Conservation (phyloP, 2,329 filamentous ascomycete genomes). For the Trichoderma oligosporum region DNA sequence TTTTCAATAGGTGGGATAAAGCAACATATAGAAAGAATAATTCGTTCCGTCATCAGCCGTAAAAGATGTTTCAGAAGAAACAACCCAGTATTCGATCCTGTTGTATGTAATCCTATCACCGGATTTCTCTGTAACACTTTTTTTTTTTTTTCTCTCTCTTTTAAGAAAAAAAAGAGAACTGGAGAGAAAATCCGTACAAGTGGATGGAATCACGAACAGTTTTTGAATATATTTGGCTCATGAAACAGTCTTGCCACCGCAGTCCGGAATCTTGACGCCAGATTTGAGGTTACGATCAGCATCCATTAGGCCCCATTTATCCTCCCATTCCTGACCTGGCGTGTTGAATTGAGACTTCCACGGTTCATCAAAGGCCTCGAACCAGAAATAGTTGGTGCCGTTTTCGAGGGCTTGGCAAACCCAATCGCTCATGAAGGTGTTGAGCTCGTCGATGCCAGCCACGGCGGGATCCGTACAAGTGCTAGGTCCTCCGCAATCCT, state of each 20-base stretch:
- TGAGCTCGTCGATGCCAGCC: constrained; percentile 75
- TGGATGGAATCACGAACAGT: not conserved
- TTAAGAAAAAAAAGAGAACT: too few species aligned
- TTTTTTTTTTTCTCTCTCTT: too few species aligned
- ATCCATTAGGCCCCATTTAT: constrained; percentile 92
- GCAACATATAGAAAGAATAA: not conserved
- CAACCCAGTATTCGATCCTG: not conserved
- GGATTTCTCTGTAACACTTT: too few species aligned
- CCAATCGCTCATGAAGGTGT: constrained; percentile 81
- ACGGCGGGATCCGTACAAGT: constrained; percentile 66
- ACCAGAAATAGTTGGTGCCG: constrained; percentile 94
- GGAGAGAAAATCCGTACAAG: not conserved
- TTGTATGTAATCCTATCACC: too few species aligned
- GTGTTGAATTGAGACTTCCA: constrained; percentile 81
- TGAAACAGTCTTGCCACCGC: constrained; percentile 65
- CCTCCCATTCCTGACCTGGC: constrained; percentile 74
- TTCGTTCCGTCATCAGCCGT: constrained; percentile 2
- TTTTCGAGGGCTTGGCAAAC: constrained; percentile 77
- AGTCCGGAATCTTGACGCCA: constrained; percentile 83
- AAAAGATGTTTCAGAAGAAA: not conserved
- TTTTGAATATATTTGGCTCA: constrained; percentile 5
- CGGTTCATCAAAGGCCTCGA: constrained; percentile 93
- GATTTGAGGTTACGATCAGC: constrained; percentile 77
- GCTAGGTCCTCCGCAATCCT: constrained; percentile 59
- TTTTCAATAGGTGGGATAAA: not conserved